Evolutionary conservation across 345 rosid genomes (phyloP), one percentile per base, ranked within the genome.

Genomic region (Gossypium herbaceum): DNA sequence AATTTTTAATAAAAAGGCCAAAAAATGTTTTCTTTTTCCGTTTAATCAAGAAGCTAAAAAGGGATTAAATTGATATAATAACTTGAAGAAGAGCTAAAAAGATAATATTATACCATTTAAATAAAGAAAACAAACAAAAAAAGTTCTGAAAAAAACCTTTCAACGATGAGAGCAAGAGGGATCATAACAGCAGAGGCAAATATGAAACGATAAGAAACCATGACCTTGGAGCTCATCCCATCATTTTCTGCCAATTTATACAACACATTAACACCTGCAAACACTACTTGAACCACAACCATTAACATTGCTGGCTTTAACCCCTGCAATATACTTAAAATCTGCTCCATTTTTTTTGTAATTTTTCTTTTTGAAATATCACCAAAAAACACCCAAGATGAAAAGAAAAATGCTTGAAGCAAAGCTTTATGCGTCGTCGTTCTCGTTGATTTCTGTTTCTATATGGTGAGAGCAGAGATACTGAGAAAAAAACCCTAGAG

Each of bases 141-240:
- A 39, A 5, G 41, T 34, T 34, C 7, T 34, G 51, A 62, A 29
- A 19, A 20, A 10, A 72, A 84, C 86, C 84, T 82, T 76, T 86
- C 85, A 43, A 84, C 66, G 62, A 86, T 13, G 65, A 84, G 68
- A 43, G 86, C 82, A 16, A 84, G 22, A 2, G 83, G 86, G 74
- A 80, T 50, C 68, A 81, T 78, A 56, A 76, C 56, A 54, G 77
- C 68, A 3, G 85, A 59, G 52, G 84, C 88, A 4, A 84, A 79
- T 8, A 76, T 44, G 58, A 79, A 79, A 29, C 90, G 77, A 69
- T 84, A 86, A 7, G 88, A 82, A 15, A 78, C 78, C 10, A 86
- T 58, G 13, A 84, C 63, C 19, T 83, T 82, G 41, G 73, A 72
- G 17, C 75, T 75, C 85, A 84, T 82, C 41, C 87, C 86, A 76